Conservation (phyloP, 257 asterid species). For the Solanum chiquidenum region DNA sequence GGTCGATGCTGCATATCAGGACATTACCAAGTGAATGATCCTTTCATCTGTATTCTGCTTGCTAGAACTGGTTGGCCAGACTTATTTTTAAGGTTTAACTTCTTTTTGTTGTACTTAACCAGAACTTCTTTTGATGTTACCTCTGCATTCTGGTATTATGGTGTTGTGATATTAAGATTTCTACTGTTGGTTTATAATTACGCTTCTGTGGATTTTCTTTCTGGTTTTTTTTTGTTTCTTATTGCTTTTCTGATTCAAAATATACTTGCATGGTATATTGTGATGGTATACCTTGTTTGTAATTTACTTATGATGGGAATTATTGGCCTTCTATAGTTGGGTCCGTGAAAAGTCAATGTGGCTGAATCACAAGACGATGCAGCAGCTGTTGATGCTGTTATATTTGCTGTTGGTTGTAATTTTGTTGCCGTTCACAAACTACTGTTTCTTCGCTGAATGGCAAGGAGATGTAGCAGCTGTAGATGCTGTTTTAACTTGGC, state of each 20-base stretch:
- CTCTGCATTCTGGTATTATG: slow-evolving; percentile 17
- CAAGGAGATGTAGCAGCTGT: slow-evolving; percentile 32
- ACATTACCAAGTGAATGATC: slow-evolving; percentile 12
- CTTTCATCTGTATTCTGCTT: slow-evolving; percentile 33
- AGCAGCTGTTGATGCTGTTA: slow-evolving; percentile 25
- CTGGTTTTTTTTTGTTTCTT: neutral
- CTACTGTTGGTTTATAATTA: neutral
- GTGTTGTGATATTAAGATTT: slow-evolving; percentile 1
- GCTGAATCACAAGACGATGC: slow-evolving; percentile 35
- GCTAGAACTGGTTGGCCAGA: slow-evolving; percentile 23
- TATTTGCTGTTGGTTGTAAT: slow-evolving; percentile 25
- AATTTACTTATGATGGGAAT: slow-evolving; percentile 36
- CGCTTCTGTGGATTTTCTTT: neutral
- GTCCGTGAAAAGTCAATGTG: slow-evolving; percentile 47
- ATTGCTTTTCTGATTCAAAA: neutral
- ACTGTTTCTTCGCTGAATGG: slow-evolving; percentile 25
- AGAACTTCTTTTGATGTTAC: slow-evolving; percentile 8
- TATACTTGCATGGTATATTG: slow-evolving; percentile 4
- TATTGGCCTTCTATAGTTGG: slow-evolving; percentile 65
- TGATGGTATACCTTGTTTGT: slow-evolving; percentile 1
- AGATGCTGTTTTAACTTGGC: slow-evolving; percentile 40
- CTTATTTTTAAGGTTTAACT: slow-evolving; percentile 40
- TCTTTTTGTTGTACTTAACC: slow-evolving; percentile 33
- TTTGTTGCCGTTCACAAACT: slow-evolving; percentile 22
- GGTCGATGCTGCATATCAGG: slow-evolving; percentile 7